A percentile compares a stretch with the other conserved stretches of the same genome.
phyloP scores from a whole-genome alignment of 2,329 filamentous ascomycete genomes.

The Karstenula rhodostoma region DNA sequence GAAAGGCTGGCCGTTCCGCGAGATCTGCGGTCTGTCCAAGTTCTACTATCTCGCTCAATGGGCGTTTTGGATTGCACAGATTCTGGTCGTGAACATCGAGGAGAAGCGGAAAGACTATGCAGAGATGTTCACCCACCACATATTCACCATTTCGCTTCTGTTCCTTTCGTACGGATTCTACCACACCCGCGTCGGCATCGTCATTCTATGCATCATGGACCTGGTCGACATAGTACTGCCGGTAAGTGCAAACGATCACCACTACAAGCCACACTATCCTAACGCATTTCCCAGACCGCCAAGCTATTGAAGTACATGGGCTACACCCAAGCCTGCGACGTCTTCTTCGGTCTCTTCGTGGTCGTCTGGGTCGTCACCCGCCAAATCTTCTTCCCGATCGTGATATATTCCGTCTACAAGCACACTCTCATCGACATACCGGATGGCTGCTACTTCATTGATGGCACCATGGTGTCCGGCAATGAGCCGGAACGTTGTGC shows the following conservation, averaged over 20 bases:
- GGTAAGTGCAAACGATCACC: constrained; percentile 54
- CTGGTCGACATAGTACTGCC: constrained; percentile 88
- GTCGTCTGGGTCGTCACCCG: constrained; percentile 83
- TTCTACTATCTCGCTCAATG: constrained; percentile 90
- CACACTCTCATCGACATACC: constrained; percentile 69
- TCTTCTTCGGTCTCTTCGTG: constrained; percentile 86
- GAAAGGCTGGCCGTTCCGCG: constrained; percentile 82
- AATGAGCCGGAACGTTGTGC: constrained; percentile 58
- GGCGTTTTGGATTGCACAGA: constrained; percentile 93
- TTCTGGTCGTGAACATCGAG: constrained; percentile 93
- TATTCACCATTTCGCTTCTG: constrained; percentile 85
- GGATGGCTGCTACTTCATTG: constrained; percentile 74
- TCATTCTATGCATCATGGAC: constrained; percentile 93
- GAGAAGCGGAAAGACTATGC: constrained; percentile 92
- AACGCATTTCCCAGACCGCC: constrained; percentile 68
- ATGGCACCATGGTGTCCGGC: constrained; percentile 62
- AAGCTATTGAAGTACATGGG: constrained; percentile 91
- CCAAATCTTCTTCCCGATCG: constrained; percentile 79
- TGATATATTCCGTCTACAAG: constrained; percentile 83
- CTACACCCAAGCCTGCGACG: constrained; percentile 78
- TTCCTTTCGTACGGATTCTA: constrained; percentile 85
- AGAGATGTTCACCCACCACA: constrained; percentile 95
- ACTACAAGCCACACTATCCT: not conserved
- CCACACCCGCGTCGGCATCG: constrained; percentile 84
- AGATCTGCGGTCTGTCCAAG: constrained; percentile 79